Evolutionary conservation across 192 early-diverging fungal genomes (phyloP).

Genomic region (Coemansia sp.): DNA sequence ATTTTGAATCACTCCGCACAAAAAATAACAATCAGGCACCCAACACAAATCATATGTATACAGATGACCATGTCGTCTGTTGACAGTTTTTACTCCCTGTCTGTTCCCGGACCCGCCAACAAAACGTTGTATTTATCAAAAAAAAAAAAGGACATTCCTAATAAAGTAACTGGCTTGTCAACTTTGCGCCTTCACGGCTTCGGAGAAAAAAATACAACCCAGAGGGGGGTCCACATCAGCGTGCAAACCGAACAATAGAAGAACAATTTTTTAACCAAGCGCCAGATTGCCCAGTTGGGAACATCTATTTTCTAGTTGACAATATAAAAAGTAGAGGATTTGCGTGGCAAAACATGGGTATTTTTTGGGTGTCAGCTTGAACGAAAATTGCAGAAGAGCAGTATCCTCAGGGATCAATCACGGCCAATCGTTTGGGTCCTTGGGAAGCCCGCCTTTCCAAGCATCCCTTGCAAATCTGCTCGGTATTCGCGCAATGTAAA

Average conservation of each 20-base stretch:
- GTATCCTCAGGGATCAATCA: conserved; percentile 3
- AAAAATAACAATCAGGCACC: neutral
- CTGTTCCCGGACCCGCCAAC: neutral
- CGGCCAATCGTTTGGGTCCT: conserved; percentile 4
- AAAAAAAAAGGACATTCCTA: no score
- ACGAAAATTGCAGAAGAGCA: neutral
- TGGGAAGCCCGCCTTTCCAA: neutral
- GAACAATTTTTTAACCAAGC: no score
- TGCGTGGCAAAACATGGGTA: neutral
- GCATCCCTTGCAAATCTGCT: conserved; percentile 1
- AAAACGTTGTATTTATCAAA: no score
- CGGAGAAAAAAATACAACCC: no score
- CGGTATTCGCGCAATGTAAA: neutral
- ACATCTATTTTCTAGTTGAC: neutral
- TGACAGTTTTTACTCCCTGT: neutral
- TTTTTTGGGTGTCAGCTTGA: neutral
- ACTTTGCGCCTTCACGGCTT: no score
- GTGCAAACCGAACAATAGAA: no score
- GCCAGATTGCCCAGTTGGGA: neutral
- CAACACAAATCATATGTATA: neutral
- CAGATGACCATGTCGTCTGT: neutral
- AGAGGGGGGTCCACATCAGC: no score
- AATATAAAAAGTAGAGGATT: neutral
- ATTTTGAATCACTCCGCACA: neutral
- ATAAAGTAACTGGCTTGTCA: no score